A percentile compares a stretch with the other conserved stretches of the same genome.
These are phyloP conservation scores for Monosporozyma unispora DNA, from an alignment of 805 yeast species.

Conservation along the genomic window DNA sequence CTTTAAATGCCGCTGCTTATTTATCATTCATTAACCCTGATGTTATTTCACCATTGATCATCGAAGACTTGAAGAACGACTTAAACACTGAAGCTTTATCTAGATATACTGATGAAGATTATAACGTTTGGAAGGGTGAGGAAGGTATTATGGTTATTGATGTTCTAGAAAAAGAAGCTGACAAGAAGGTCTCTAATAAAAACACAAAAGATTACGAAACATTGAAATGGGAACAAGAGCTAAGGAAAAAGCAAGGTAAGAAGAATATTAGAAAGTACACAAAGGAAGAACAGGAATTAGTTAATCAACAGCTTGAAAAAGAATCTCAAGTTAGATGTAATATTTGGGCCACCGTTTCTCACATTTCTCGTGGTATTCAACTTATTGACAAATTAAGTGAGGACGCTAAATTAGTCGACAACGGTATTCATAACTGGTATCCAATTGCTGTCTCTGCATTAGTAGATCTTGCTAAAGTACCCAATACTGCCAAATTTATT, in stretches of 20 bases:
- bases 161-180: constrained; percentile 41
- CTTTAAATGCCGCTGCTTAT: constrained; percentile 44
- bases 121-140: constrained; percentile 56
- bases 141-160: constrained; percentile 67
- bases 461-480: constrained; percentile 36
- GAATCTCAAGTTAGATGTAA: constrained; percentile 50
- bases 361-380: constrained; percentile 41
- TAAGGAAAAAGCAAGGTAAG: constrained; percentile 63
- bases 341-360: constrained; percentile 33
- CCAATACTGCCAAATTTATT: constrained; percentile 30
- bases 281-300: constrained; percentile 63
- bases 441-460: constrained; percentile 50
- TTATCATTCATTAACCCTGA: constrained; percentile 54
- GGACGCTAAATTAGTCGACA: constrained; percentile 45
- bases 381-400: constrained; percentile 46
- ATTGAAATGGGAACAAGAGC: constrained; percentile 78
- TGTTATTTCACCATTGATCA: constrained; percentile 43
- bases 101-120: constrained; percentile 39
- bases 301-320: constrained; percentile 51
- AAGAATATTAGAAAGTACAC: constrained; percentile 49
- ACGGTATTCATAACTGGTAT: constrained; percentile 64
- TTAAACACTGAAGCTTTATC: constrained; percentile 32
- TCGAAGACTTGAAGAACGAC: constrained; percentile 35
- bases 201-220: constrained; percentile 81
- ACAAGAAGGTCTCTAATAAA: constrained; percentile 44